Conservation (phyloP, 306 rosid species). For the Phaseolus lunatus region DNA sequence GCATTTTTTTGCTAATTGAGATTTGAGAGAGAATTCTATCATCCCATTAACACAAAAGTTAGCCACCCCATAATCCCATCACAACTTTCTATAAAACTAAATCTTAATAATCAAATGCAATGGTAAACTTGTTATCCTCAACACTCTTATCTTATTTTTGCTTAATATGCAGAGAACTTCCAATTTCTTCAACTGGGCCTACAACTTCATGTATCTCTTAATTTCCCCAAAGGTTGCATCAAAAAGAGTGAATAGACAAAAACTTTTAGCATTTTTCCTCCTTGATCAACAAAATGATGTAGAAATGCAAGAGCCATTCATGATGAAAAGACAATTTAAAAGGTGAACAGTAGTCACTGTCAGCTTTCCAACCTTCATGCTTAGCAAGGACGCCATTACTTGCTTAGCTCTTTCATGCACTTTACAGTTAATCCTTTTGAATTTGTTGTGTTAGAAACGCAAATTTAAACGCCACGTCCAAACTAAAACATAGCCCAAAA, state of each 20-base stretch:
- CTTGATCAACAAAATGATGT: constrained; percentile 3
- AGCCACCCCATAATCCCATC: neutral
- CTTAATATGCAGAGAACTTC: neutral
- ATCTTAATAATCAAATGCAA: neutral
- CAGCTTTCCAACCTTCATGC: constrained; percentile 41
- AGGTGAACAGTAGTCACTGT: constrained; percentile 24
- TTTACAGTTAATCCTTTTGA: constrained; percentile 44
- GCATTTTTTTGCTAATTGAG: neutral
- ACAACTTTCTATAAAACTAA: neutral
- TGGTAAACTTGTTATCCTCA: neutral
- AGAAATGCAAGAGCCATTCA: neutral
- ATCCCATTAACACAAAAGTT: neutral
- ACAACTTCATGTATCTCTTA: neutral
- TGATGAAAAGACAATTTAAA: constrained; percentile 37
- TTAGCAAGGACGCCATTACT: constrained; percentile 25
- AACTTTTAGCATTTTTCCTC: neutral
- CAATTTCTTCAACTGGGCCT: neutral
- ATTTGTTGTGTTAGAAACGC: constrained; percentile 7
- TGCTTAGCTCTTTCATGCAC: neutral
- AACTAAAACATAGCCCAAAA: constrained; percentile 5
- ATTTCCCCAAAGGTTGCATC: neutral
- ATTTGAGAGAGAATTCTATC: neutral
- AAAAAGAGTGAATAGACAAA: constrained; percentile 1
- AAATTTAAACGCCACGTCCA: constrained; percentile 21
- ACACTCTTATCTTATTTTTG: neutral